Evolutionary conservation across 1,284 basidiomycete species (phyloP).

Genomic region (Fomes fomentarius): DNA sequence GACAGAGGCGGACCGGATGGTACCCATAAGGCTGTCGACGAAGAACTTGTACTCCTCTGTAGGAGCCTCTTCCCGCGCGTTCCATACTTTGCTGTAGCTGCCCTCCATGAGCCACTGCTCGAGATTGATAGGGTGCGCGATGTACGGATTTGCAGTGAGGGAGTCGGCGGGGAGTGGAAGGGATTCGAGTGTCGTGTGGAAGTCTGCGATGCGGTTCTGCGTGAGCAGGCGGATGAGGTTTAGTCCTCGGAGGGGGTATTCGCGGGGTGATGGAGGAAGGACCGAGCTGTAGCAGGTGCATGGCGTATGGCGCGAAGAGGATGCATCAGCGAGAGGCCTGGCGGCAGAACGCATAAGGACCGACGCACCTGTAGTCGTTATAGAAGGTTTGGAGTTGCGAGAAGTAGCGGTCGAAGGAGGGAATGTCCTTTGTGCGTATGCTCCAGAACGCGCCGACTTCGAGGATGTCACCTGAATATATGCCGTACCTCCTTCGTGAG

Average conservation of each 20-base stretch:
- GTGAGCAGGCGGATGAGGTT: constrained; percentile 94
- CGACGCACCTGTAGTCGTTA: constrained; percentile 75
- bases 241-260: constrained; percentile 89
- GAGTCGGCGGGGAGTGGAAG: constrained; percentile 77
- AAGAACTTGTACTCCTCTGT: constrained; percentile 91
- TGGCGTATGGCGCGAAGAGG: background rate
- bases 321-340: background rate
- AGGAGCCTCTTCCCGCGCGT: constrained; percentile 87
- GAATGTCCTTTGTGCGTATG: constrained; percentile 85
- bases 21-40: constrained; percentile 90
- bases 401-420: constrained; percentile 95
- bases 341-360: too few relatives aligned
- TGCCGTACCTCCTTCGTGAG: too few relatives aligned
- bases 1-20: constrained; percentile 80
- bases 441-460: constrained; percentile 96
- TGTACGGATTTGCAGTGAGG: constrained; percentile 76
- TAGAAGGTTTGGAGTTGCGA: constrained; percentile 93
- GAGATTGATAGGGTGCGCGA: constrained; percentile 86
- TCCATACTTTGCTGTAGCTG: constrained; percentile 97
- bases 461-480: constrained; percentile 92
- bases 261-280: constrained; percentile 83
- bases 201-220: constrained; percentile 96
- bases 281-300: constrained; percentile 48
- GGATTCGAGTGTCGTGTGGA: constrained; percentile 99
- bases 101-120: constrained; percentile 99